phyloP scores from a whole-genome alignment of 139 green algal genomes.

The Astrephomene gubernaculifera region DNA sequence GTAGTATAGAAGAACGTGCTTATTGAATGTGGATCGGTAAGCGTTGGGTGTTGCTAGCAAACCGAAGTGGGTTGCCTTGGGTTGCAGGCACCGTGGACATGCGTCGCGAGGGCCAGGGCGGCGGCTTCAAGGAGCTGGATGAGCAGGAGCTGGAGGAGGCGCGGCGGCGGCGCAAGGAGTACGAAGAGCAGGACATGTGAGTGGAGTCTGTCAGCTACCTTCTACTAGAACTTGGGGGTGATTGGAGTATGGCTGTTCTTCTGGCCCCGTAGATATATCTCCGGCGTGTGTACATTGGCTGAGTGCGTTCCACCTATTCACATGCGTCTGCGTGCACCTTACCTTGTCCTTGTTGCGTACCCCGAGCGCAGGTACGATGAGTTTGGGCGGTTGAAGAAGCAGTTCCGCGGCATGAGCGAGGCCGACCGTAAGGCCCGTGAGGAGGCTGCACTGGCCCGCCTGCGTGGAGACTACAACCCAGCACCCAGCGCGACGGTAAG shows the following conservation, averaged over 20 bases:
- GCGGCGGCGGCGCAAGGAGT: slow-evolving; percentile 65
- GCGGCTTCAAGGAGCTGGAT: slow-evolving; percentile 85
- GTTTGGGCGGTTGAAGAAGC: slow-evolving; percentile 83
- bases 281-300: too few species aligned
- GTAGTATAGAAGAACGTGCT: too few species aligned
- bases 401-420: slow-evolving; percentile 49
- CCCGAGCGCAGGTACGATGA: slow-evolving; percentile 86
- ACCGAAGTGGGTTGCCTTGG: too few species aligned
- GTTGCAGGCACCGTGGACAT: slow-evolving; percentile 35
- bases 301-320: too few species aligned
- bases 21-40: too few species aligned
- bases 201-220: too few species aligned
- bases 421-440: slow-evolving; percentile 74
- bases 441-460: slow-evolving; percentile 75
- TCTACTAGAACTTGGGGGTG: too few species aligned
- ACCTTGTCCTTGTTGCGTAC: too few species aligned
- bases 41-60: too few species aligned
- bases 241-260: too few species aligned
- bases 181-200: slow-evolving; percentile 64
- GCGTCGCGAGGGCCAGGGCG: slow-evolving; percentile 50
- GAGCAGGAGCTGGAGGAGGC: slow-evolving; percentile 78
- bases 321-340: too few species aligned
- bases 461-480: slow-evolving; percentile 52
- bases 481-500: neutral
- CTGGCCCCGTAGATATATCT: too few species aligned